Evolutionary conservation across 225 moss, liverwort and hornwort species (phyloP).

Genomic region (Takakia lepidozioides): DNA sequence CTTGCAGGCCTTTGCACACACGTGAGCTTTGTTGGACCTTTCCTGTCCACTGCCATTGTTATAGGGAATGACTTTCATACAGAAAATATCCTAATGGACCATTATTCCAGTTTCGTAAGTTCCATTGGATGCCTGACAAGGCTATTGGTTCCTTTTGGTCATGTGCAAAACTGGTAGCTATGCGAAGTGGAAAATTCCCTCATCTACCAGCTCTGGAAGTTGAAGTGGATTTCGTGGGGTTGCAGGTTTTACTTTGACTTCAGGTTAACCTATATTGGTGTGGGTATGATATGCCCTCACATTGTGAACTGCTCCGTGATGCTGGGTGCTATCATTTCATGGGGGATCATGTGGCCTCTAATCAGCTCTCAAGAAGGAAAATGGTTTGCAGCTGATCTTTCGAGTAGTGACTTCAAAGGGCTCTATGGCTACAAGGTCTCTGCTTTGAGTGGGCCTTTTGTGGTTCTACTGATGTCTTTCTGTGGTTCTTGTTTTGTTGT

Average conservation of each 20-base stretch:
- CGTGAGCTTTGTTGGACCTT: conserved; percentile 8
- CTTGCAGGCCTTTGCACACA: conserved; percentile 23
- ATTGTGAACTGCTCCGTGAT: conserved; percentile 1
- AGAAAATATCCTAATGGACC: too few relatives aligned
- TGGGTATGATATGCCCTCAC: conserved; percentile 9
- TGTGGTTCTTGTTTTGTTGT: too few relatives aligned
- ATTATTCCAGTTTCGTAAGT: neutral
- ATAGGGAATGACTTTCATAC: too few relatives aligned
- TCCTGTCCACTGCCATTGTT: neutral
- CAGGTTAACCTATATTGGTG: conserved; percentile 3
- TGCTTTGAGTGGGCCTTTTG: too few relatives aligned
- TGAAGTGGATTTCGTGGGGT: neutral
- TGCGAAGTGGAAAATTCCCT: neutral
- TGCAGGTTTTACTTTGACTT: conserved; percentile 10
- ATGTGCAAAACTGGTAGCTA: too few relatives aligned
- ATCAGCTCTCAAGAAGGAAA: conserved; percentile 1
- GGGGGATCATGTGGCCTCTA: conserved; percentile 8
- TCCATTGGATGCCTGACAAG: neutral
- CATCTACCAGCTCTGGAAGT: too few relatives aligned
- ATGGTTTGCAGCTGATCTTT: conserved; percentile 5
- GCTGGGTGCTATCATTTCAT: conserved; percentile 3
- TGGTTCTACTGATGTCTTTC: too few relatives aligned
- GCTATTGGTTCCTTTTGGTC: neutral
- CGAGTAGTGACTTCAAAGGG: conserved; percentile 3
- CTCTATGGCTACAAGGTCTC: conserved; percentile 9